phyloP scores from a whole-genome alignment of 192 early-diverging fungal genomes.

The Rhizophagus prolifer region DNA sequence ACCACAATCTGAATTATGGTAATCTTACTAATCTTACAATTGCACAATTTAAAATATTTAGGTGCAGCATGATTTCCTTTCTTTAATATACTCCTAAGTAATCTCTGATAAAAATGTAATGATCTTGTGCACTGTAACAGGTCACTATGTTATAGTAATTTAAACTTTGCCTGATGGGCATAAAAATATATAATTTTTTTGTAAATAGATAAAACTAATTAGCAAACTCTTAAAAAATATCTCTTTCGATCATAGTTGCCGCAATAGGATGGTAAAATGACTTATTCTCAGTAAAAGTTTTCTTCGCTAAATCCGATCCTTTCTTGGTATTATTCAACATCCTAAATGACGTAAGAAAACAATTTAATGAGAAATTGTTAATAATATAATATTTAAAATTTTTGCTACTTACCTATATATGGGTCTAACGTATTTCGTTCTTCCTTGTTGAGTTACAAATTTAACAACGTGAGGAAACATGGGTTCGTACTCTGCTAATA shows the following conservation, averaged over 20 bases:
- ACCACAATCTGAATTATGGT: too few relatives aligned
- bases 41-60: too few relatives aligned
- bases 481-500: conserved; percentile 72
- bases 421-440: conserved; percentile 91
- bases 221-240: conserved; percentile 43
- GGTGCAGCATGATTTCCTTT: too few relatives aligned
- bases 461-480: conserved; percentile 73
- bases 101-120: too few relatives aligned
- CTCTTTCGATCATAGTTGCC: conserved; percentile 83
- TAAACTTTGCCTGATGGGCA: too few relatives aligned
- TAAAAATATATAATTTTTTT: too few relatives aligned
- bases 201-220: too few relatives aligned
- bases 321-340: conserved; percentile 66
- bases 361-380: neutral
- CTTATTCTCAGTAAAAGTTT: conserved; percentile 76
- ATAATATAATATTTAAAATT: neutral
- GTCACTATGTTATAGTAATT: too few relatives aligned
- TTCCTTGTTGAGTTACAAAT: conserved; percentile 83
- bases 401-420: conserved; percentile 58
- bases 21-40: too few relatives aligned
- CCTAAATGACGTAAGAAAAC: conserved; percentile 32
- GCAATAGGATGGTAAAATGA: conserved; percentile 95
- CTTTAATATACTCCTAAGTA: too few relatives aligned
- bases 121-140: too few relatives aligned
- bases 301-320: conserved; percentile 70